phyloP scores from a whole-genome alignment of 2,329 filamentous ascomycete species.

The Fusarium chlamydosporum region DNA sequence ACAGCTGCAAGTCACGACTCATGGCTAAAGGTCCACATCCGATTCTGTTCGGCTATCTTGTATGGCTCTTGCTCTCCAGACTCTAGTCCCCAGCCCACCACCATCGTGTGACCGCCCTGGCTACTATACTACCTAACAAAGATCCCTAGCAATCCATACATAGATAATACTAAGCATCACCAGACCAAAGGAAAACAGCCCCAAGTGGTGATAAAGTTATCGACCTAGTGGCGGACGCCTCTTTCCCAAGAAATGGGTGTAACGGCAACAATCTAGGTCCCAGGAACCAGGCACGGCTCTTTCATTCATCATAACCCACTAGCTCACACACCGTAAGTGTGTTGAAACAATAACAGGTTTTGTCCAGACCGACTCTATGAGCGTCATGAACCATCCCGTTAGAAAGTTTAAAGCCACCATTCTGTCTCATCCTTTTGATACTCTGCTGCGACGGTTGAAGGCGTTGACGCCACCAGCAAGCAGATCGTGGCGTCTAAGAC shows the following conservation, averaged over 20 bases:
- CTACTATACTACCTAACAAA: neutral
- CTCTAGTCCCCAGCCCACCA: neutral
- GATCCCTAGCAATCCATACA: neutral
- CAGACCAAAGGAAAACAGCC: slow-evolving; percentile 11
- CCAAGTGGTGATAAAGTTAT: slow-evolving; percentile 31
- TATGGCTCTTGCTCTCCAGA: neutral
- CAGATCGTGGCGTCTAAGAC: slow-evolving; percentile 38
- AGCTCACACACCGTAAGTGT: slow-evolving; percentile 22
- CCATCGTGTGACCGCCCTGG: slow-evolving; percentile 2
- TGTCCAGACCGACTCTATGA: slow-evolving; percentile 9
- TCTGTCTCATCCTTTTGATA: neutral
- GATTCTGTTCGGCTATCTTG: slow-evolving; percentile 17
- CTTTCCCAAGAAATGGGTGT: neutral
- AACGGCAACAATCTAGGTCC: slow-evolving; percentile 1
- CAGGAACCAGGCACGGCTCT: slow-evolving; percentile 16
- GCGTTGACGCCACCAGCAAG: slow-evolving; percentile 33
- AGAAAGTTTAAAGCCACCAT: slow-evolving; percentile 24
- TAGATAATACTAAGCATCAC: slow-evolving; percentile 19
- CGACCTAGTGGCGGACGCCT: slow-evolving; percentile 22
- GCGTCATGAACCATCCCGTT: neutral
- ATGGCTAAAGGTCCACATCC: neutral
- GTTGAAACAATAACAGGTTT: neutral
- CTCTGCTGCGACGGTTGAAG: slow-evolving; percentile 22
- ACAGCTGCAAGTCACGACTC: slow-evolving; percentile 21
- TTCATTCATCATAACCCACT: neutral